Percentiles rank a stretch among this genome's conserved stretches.
These are phyloP conservation scores for Rhodamnia rubescens DNA, from an alignment of 345 rosid species.

Conservation along the genomic window DNA sequence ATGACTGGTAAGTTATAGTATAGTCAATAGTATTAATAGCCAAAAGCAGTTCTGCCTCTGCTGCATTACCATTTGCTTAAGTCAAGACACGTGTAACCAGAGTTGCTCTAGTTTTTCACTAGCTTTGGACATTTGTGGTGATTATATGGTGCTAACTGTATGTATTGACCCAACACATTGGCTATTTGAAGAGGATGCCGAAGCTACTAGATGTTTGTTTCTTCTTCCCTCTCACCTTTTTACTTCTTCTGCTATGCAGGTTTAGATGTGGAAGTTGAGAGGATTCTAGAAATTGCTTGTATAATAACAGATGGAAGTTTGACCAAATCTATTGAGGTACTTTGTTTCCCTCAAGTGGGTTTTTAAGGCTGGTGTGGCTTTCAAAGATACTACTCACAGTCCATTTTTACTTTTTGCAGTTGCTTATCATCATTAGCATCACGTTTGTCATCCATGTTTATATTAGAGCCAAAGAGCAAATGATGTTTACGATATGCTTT, in stretches of 20 bases:
- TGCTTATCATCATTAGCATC: neutral
- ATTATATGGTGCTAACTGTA: neutral
- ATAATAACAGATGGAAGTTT: slow-evolving; percentile 76
- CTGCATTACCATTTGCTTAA: neutral
- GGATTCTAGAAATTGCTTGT: slow-evolving; percentile 93
- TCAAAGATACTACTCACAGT: neutral
- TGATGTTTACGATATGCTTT: neutral
- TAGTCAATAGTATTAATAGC: neutral
- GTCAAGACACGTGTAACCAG: neutral
- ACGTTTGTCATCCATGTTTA: neutral
- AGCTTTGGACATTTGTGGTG: neutral
- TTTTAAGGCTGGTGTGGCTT: neutral
- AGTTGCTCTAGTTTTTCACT: neutral
- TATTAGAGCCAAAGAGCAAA: neutral
- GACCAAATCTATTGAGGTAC: slow-evolving; percentile 68
- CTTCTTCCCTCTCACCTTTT: slow-evolving; percentile 1
- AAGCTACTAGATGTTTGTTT: neutral
- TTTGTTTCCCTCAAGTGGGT: neutral
- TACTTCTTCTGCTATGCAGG: slow-evolving; percentile 34
- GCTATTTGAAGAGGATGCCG: neutral
- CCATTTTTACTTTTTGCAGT: neutral
- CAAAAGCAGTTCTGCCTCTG: neutral
- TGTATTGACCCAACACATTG: neutral
- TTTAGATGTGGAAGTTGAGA: slow-evolving; percentile 61
- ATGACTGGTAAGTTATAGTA: slow-evolving; percentile 58